Evolutionary conservation across 345 rosid species (phyloP).

Genomic region (Moringa oleifera): DNA sequence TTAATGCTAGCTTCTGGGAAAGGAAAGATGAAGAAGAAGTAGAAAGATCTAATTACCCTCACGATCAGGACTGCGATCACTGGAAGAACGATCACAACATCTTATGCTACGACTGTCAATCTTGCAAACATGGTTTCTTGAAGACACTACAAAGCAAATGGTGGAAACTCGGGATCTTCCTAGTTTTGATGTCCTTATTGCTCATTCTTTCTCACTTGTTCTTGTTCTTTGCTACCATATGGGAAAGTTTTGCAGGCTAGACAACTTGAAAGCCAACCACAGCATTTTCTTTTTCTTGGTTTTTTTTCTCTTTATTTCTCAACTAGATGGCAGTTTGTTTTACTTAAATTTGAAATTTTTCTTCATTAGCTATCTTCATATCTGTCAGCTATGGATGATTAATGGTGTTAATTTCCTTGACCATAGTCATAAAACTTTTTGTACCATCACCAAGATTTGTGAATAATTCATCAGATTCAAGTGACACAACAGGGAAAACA

Average conservation of each 20-base stretch:
- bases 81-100: conserved; percentile 44
- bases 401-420: too few species aligned
- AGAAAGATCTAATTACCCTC: background rate
- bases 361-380: too few species aligned
- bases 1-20: conserved; percentile 63
- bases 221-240: conserved; percentile 52
- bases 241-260: conserved; percentile 33
- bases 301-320: background rate
- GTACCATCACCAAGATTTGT: too few species aligned
- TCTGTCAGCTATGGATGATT: too few species aligned
- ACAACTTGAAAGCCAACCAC: background rate
- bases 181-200: conserved; percentile 44
- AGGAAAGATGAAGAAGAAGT: conserved; percentile 19
- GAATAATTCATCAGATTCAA: too few species aligned
- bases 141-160: conserved; percentile 49
- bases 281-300: background rate
- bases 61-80: conserved; percentile 38
- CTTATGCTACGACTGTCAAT: conserved; percentile 54
- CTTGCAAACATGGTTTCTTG: conserved; percentile 55
- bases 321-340: too few species aligned
- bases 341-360: too few species aligned
- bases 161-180: conserved; percentile 64
- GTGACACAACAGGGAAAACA: too few species aligned
- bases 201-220: conserved; percentile 51
- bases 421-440: too few species aligned